A percentile compares a stretch with the other conserved stretches of the same genome.
phyloP scores from a whole-genome alignment of 352 stramenopile genomes.

The Phytopythium mirpurense region DNA sequence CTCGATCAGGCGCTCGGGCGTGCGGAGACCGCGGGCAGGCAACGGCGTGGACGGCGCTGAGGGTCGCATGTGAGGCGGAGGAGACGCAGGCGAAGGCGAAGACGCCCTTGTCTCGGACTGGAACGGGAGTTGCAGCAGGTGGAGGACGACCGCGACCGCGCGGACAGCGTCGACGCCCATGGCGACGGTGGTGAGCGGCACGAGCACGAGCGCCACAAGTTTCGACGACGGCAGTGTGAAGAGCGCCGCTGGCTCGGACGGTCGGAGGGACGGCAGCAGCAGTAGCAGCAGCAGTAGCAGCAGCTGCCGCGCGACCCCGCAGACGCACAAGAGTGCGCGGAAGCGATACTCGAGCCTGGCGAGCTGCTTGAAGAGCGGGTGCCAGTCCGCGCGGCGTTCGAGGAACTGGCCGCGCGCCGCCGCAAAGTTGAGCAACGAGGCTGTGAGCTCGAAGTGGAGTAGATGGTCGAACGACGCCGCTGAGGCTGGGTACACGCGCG shows the following conservation, averaged over 20 bases:
- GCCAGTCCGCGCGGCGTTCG: constrained; percentile 51
- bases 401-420: constrained; percentile 57
- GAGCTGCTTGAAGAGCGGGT: constrained; percentile 59
- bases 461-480: constrained; percentile 35
- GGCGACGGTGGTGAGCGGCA: constrained; percentile 53
- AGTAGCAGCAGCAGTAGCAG: constrained; percentile 50
- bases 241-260: background rate
- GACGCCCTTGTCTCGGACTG: constrained; percentile 17
- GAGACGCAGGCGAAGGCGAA: background rate
- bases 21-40: background rate
- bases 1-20: constrained; percentile 1
- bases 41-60: background rate
- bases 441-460: constrained; percentile 48
- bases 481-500: constrained; percentile 43
- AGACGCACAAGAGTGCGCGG: constrained; percentile 31
- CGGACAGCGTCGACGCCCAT: constrained; percentile 55
- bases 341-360: constrained; percentile 48
- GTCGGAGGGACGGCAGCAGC: constrained; percentile 37
- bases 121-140: constrained; percentile 25
- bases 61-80: background rate
- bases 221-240: constrained; percentile 15
- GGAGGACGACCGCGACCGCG: constrained; percentile 40
- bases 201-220: constrained; percentile 37
- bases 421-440: constrained; percentile 44
- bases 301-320: constrained; percentile 53